Evolutionary conservation across 352 stramenopile species (phyloP), one percentile per base, ranked within the genome.

Genomic region (Phytophthora pseudosyringae): DNA sequence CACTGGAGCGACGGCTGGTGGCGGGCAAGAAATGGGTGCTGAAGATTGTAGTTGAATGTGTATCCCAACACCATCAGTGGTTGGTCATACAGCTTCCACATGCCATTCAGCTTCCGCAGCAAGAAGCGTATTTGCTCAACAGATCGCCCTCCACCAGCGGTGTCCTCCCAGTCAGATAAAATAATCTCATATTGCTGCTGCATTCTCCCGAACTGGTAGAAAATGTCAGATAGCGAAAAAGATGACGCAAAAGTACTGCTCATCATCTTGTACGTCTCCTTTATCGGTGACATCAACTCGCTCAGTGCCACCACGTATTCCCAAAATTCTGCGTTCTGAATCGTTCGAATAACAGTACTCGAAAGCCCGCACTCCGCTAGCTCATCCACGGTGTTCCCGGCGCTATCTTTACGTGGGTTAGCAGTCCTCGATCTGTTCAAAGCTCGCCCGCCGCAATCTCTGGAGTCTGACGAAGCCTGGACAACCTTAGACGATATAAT

Each of bases 131-230:
- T 80, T 64, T 89, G 84, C 18, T 86, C 75, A 3, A 86, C 69
- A 21, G 69, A 81, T 41, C 78, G 63, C 0, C 76, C 72, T 7
- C 64, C 78, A 35, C 72, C 78, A 15, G 69, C 64, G 29, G 79
- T 88, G 29, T 90, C 81, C 38, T 90, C 82, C 77, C 82, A 89
- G 38, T 93, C 84, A 31, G 80, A 76, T 16, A 90, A 65, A 39
- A 93, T 93, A 39, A 55, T 59, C 10, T 65, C 73, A 61, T 90
- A 93, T 31, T 90, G 84, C 60, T 93, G 84, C 26, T 90, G 75
- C 80, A 93, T 91, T 55, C 84, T 75, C 1, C 84, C 84, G n/a
- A 91, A 79, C 47, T 91, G 84, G 45, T 93, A 93, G 36, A 91
- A 83, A 18, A 90, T 76, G 29, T 91, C 77, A 1, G 82, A 86